Base-by-base conservation (phyloP, 495 filamentous ascomycete genomes). In the Penicillium nucicola region DNA sequence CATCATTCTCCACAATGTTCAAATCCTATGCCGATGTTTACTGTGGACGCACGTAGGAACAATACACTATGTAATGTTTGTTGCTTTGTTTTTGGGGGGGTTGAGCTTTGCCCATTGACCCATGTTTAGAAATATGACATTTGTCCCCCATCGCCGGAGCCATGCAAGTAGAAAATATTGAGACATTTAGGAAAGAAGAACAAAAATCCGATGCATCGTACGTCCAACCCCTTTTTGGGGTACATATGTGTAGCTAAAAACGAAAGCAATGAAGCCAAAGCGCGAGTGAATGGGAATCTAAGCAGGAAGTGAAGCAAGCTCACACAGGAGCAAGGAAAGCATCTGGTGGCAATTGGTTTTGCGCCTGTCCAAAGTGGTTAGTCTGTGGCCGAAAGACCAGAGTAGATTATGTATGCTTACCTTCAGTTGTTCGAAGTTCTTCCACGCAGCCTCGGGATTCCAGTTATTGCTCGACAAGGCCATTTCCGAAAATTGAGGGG, bases 391-490 rank as follows among this genome's bases (percentile, higher is more conserved):
- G 25, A 8, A 9, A 28, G 1, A 0, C 25, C 25, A 28, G 25
- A 8, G 25, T 5, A 28, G 31, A 4, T 28, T 35, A 9, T 19
- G 8, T 17, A 4, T 10, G 22, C 64, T 57, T 65, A 74, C 74
- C 65, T 75, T 77, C 4, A 75, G 58, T 39, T 82, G 73, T 50
- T 84, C 81, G 61, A 91, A 92, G 32, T 81, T 79, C 46, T 73
- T 71, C 55, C 86, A 69, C 0, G 88, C 89, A 44, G 68, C 68
- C n/a, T 85, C 80, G 32, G 86, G 77, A 61, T 90, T 80, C 88
- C 89, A 93, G 38, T 78, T 79, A 52, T 81, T 84, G 50, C 86
- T 79, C 0, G 77, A 74, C 5, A 93, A 72, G 55, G 88, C 91
- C 65, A 88, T 71, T 54, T 83, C 76, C 2, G 89, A 84, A 57